A percentile compares a stretch with the other conserved stretches of the same genome.
phyloP scores from a whole-genome alignment of 106 monocot genomes.

The Vanilla planifolia region DNA sequence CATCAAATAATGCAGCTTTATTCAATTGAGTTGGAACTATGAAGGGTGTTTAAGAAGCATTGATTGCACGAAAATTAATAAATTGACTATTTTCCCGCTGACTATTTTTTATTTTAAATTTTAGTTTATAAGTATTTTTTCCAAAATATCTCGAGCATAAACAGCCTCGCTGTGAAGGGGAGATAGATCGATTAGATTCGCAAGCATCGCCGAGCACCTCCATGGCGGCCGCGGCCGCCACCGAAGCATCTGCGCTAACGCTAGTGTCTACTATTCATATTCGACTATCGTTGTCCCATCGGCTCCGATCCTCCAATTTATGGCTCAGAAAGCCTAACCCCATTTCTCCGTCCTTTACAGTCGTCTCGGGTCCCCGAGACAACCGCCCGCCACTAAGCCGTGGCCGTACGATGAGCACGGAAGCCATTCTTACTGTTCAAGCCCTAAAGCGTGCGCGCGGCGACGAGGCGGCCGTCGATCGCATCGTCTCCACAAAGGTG shows the following conservation, averaged over 20 bases:
- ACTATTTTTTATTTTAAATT: no score
- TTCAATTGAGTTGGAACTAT: no score
- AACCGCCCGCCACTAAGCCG: constrained; percentile 47
- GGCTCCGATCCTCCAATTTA: neutral
- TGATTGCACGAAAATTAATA: no score
- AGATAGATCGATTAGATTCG: no score
- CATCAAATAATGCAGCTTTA: no score
- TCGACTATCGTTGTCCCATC: neutral
- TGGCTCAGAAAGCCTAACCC: constrained; percentile 1
- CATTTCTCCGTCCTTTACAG: neutral
- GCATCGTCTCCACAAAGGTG: constrained; percentile 16
- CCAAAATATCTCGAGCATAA: no score
- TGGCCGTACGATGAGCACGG: constrained; percentile 76
- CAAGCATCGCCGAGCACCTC: neutral
- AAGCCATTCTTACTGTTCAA: constrained; percentile 86
- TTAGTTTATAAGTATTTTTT: no score
- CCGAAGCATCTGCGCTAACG: neutral
- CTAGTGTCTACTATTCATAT: neutral
- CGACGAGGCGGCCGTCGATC: neutral
- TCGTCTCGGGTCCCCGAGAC: constrained; percentile 38
- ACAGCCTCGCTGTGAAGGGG: no score
- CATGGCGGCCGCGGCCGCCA: neutral
- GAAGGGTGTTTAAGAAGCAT: no score
- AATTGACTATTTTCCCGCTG: no score
- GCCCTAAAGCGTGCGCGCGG: constrained; percentile 62